phyloP scores from a whole-genome alignment of 805 yeast species.

The Ogataea henricii region DNA sequence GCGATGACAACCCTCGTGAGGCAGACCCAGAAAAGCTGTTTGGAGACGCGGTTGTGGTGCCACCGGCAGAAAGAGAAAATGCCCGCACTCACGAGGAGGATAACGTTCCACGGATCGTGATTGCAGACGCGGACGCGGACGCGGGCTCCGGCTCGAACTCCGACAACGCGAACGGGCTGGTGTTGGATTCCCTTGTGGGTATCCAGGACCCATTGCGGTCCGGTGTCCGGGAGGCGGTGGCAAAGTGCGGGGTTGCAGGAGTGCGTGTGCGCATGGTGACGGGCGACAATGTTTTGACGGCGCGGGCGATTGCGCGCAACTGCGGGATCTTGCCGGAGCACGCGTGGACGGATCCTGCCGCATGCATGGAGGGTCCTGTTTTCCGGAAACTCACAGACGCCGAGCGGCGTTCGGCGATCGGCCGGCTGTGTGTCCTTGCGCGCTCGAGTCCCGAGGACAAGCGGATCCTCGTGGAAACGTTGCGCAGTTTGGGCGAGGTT shows the following conservation, averaged over 20 bases:
- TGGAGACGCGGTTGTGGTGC: constrained; percentile 34
- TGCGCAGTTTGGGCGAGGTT: constrained; percentile 81
- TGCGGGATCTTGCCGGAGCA: constrained; percentile 75
- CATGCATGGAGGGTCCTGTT: constrained; percentile 90
- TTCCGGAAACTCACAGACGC: constrained; percentile 67
- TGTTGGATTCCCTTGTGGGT: constrained; percentile 79
- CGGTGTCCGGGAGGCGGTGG: constrained; percentile 89
- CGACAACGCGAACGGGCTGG: constrained; percentile 37
- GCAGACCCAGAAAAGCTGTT: constrained; percentile 48
- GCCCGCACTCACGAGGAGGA: no score
- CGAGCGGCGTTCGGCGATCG: constrained; percentile 64
- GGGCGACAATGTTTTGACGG: constrained; percentile 92
- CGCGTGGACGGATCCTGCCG: constrained; percentile 50
- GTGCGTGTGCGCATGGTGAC: constrained; percentile 97
- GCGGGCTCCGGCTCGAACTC: constrained; percentile 19
- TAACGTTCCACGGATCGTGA: constrained; percentile 32
- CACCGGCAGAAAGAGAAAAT: constrained; percentile 9
- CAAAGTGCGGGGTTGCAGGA: constrained; percentile 85
- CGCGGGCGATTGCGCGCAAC: constrained; percentile 82
- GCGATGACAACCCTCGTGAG: constrained; percentile 34
- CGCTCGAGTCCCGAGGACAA: constrained; percentile 97
- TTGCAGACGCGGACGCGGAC: constrained; percentile 27
- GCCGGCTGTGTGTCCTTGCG: constrained; percentile 80
- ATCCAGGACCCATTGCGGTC: constrained; percentile 92
- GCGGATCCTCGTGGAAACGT: constrained; percentile 77